Conservation (phyloP, 2,329 filamentous ascomycete species). For the Penicillium frequentans region DNA sequence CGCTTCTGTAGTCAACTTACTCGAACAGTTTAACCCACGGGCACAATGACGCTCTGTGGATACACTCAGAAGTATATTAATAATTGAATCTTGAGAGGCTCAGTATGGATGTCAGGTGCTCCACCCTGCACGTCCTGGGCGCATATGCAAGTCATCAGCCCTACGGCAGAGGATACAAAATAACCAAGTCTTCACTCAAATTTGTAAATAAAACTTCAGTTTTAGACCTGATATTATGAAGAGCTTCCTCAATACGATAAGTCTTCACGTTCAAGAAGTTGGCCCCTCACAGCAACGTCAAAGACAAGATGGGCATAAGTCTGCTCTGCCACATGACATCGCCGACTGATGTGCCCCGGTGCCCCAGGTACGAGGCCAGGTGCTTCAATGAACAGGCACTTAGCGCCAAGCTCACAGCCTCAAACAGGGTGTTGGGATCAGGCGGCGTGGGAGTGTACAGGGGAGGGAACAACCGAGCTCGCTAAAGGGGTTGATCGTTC, state of each 20-base stretch:
- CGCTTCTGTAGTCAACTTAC: not conserved
- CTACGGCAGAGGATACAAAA: not conserved
- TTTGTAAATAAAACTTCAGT: not conserved
- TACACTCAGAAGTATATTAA: not conserved
- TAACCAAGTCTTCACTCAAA: not conserved
- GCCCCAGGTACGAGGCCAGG: not conserved
- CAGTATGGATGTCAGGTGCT: not conserved
- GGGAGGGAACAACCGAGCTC: slow-evolving; percentile 4
- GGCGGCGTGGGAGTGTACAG: slow-evolving; percentile 5
- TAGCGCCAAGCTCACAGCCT: slow-evolving; percentile 5
- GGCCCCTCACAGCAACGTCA: not conserved
- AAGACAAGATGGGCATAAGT: not conserved
- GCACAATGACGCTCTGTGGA: too few species aligned
- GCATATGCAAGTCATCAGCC: not conserved
- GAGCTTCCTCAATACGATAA: not conserved
- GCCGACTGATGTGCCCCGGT: slow-evolving; percentile 17
- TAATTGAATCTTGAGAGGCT: not conserved
- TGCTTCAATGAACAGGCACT: not conserved
- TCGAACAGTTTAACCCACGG: too few species aligned
- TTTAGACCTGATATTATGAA: not conserved
- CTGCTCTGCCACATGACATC: slow-evolving; percentile 17
- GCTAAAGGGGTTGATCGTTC: slow-evolving; percentile 19
- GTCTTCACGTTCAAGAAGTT: too few species aligned
- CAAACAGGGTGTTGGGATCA: slow-evolving; percentile 12
- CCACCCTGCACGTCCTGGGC: not conserved